Evolutionary conservation across 108 stramenopile species (phyloP), one percentile per base, ranked within the genome.

Genomic region (Skeletonema marinoi): DNA sequence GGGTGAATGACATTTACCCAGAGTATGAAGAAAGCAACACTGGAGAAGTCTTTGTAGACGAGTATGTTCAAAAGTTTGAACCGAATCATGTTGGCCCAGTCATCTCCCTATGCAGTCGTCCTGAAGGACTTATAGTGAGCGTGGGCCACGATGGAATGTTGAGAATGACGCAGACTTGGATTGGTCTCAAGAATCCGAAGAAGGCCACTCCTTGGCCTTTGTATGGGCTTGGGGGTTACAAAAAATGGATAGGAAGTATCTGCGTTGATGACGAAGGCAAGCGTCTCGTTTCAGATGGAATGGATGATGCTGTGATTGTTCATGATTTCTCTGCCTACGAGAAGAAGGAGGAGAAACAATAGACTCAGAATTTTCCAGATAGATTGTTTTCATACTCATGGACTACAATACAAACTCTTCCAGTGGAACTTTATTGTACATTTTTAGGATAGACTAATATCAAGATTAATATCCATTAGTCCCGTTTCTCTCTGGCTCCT

Each of bases 101-200:
- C 9, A 44, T 86, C 5, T 66, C 78, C 16, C 31, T 93, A 46
- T 82, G 74, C 9, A 80, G 77, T 46, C 88, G 90, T 16, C 65
- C 78, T 4, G 85, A 85, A 30, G 90, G 88, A 6, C 65, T 93
- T 19, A 38, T 91, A 4, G 82, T 91, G 8, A 77, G 89, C 11
- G 87, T 77, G 21, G 81, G 77, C n/a, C 86, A 87, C 29, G 92
- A 93, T 80, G 90, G 90, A 14, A 85, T 81, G 59, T 70, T 93
- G 29, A 82, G 90, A 30, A 74, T 93, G 36, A 66, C 81, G 17
- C 59, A 75, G 32, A 64, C 31, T 14, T 74, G 56, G 68, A 54
- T 56, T 73, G 79, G 32, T 74, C 46, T 25, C 39, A 78, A 61
- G 61, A 78, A 71, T 58, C 14, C 21, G n/a, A 42, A 51, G 19